phyloP scores from a whole-genome alignment of 257 asterid genomes.

The Thymus mandschuricus region DNA sequence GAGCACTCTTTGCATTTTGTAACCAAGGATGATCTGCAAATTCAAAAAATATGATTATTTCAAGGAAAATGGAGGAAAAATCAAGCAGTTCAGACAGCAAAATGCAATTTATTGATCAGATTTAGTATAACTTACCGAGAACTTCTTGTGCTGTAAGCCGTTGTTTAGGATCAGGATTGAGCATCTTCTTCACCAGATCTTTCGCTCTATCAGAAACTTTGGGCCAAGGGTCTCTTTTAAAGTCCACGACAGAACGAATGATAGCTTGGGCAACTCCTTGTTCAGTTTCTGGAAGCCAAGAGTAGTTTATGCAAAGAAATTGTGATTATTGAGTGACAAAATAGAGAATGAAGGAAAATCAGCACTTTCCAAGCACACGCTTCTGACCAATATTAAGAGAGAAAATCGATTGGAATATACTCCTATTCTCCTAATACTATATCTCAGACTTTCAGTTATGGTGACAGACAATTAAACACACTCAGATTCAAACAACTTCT shows the following conservation, averaged over 20 bases:
- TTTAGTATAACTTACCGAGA: slow-evolving; percentile 44
- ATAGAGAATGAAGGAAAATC: neutral
- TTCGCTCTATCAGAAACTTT: slow-evolving; percentile 71
- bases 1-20: slow-evolving; percentile 61
- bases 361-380: neutral
- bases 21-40: slow-evolving; percentile 69
- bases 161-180: slow-evolving; percentile 58
- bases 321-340: neutral
- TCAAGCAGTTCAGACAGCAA: slow-evolving; percentile 13
- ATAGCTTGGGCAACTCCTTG: slow-evolving; percentile 83
- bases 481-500: neutral
- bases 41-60: slow-evolving; percentile 3
- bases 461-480: neutral
- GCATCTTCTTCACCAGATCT: slow-evolving; percentile 69
- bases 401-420: neutral
- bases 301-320: neutral
- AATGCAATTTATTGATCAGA: neutral
- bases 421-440: neutral
- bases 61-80: slow-evolving; percentile 4
- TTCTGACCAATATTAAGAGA: neutral
- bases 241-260: slow-evolving; percentile 62
- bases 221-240: slow-evolving; percentile 77
- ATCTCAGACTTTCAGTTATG: neutral
- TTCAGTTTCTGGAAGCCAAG: slow-evolving; percentile 64
- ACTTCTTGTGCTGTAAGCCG: slow-evolving; percentile 70